phyloP scores from a whole-genome alignment of 1,284 basidiomycete genomes.

The Mycosarcoma maydis region DNA sequence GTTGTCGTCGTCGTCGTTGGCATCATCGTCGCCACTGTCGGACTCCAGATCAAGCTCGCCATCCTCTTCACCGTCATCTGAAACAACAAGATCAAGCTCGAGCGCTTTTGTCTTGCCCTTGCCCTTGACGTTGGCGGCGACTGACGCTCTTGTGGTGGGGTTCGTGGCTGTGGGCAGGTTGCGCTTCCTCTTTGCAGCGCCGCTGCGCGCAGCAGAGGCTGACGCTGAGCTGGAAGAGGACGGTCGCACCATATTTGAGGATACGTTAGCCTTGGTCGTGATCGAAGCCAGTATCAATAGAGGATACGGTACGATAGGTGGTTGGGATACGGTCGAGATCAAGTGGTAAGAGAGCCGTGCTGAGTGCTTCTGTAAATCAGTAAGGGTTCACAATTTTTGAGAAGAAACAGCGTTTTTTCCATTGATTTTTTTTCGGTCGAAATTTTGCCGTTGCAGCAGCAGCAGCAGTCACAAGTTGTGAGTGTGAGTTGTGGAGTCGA shows the following conservation, averaged over 20 bases:
- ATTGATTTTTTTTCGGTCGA: slow-evolving; percentile 5
- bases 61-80: slow-evolving; percentile 24
- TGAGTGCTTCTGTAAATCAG: neutral
- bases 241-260: slow-evolving; percentile 27
- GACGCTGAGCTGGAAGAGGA: slow-evolving; percentile 26
- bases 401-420: slow-evolving; percentile 16
- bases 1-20: slow-evolving; percentile 33
- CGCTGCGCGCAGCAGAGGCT: slow-evolving; percentile 29
- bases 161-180: slow-evolving; percentile 8
- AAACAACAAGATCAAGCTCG: slow-evolving; percentile 23
- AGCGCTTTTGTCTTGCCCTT: slow-evolving; percentile 26
- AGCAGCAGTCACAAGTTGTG: neutral
- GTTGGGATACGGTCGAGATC: too few relatives aligned
- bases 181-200: slow-evolving; percentile 43
- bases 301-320: too few relatives aligned
- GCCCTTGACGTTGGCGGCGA: too few relatives aligned
- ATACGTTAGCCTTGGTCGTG: too few relatives aligned
- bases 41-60: slow-evolving; percentile 34
- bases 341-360: too few relatives aligned
- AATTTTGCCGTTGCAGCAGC: slow-evolving; percentile 20
- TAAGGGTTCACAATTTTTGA: slow-evolving; percentile 15
- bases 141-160: slow-evolving; percentile 1
- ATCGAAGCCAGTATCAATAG: too few relatives aligned
- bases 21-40: slow-evolving; percentile 45
- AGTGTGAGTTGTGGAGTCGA: slow-evolving; percentile 22